A percentile compares a stretch with the other conserved stretches of the same genome.
These are phyloP conservation scores for Candida xiaguanensis DNA, from an alignment of 805 yeast species.

Conservation along the genomic window DNA sequence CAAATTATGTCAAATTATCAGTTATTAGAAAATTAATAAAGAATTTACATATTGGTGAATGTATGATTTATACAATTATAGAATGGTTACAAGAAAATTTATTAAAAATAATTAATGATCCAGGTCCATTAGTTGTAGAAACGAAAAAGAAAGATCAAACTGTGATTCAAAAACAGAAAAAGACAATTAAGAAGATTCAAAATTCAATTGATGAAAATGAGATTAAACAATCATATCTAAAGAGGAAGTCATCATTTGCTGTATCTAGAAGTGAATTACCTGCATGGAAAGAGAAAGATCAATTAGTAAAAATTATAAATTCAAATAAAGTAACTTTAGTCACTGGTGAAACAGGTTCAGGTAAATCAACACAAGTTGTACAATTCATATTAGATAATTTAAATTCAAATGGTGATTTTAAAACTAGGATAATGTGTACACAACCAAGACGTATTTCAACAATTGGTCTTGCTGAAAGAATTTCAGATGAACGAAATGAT, in stretches of 20 bases:
- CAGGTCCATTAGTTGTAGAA: conserved; percentile 57
- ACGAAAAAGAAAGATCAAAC: background rate
- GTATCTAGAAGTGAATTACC: conserved; percentile 57
- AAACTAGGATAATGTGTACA: conserved; percentile 72
- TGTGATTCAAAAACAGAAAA: background rate
- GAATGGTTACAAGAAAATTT: conserved; percentile 77
- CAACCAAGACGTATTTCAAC: conserved; percentile 97
- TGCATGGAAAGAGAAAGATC: conserved; percentile 70
- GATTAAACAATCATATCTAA: conserved; percentile 15
- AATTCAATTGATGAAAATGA: conserved; percentile 9
- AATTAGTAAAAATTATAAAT: conserved; percentile 54
- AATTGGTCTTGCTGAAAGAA: conserved; percentile 89
- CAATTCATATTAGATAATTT: conserved; percentile 80
- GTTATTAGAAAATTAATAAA: conserved; percentile 45
- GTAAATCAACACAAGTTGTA: conserved; percentile 92
- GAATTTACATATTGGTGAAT: conserved; percentile 58
- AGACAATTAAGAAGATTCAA: background rate
- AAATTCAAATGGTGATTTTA: conserved; percentile 44
- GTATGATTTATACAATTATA: conserved; percentile 60
- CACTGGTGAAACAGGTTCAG: conserved; percentile 98
- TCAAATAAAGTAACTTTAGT: conserved; percentile 65
- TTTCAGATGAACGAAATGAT: conserved; percentile 74
- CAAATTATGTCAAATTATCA: conserved; percentile 67
- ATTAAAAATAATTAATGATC: conserved; percentile 56
- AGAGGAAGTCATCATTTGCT: conserved; percentile 15